These are phyloP conservation scores for Mortierella hygrophila DNA, from an alignment of 192 early-diverging fungal species.

Conservation along the genomic window DNA sequence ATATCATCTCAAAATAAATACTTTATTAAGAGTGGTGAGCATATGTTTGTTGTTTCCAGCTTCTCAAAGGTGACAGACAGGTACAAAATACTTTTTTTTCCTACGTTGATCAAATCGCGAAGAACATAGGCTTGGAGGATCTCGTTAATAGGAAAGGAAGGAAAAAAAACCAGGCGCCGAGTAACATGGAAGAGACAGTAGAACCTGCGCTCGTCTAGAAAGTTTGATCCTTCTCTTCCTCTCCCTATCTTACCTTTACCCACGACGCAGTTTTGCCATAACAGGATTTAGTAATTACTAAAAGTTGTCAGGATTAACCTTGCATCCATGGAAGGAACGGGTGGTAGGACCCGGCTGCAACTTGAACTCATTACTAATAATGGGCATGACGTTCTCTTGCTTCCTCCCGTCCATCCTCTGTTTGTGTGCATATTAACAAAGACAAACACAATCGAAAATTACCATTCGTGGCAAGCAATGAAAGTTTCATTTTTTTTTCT, in stretches of 20 bases:
- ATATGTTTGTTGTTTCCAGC: too few species aligned
- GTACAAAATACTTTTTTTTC: too few species aligned
- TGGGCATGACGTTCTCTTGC: background rate
- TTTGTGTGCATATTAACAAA: background rate
- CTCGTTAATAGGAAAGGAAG: too few species aligned
- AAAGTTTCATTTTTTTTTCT: background rate
- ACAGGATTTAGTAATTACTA: background rate
- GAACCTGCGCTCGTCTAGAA: background rate
- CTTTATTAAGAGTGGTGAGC: too few species aligned
- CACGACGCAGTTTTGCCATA: background rate
- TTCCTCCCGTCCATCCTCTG: background rate
- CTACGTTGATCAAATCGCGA: too few species aligned
- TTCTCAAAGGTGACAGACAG: too few species aligned
- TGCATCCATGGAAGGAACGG: constrained; percentile 2
- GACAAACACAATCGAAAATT: background rate
- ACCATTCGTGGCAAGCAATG: background rate
- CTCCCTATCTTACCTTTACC: background rate
- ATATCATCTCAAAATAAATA: too few species aligned
- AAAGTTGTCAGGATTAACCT: background rate
- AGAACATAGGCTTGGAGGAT: too few species aligned
- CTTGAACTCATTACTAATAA: background rate
- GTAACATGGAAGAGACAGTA: background rate
- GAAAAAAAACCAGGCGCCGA: too few species aligned
- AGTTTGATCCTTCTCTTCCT: background rate
- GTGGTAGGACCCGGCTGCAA: background rate